Conservation (phyloP, 108 stramenopile species). For the Nitzschia inconspicua region DNA sequence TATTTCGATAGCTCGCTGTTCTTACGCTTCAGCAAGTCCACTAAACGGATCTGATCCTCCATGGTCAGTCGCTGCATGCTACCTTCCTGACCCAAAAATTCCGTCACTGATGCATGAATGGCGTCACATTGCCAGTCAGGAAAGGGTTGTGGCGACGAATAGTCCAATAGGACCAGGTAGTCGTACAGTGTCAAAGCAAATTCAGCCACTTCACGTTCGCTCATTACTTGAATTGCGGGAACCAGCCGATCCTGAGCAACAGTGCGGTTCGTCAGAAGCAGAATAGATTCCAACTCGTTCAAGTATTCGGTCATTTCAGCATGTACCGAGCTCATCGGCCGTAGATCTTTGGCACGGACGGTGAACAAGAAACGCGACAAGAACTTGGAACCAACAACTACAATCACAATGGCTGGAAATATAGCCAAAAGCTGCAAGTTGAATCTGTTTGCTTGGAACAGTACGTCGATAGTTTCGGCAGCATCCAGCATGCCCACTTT, state of each 20-base stretch:
- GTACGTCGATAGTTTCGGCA: constrained; percentile 68
- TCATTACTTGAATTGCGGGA: constrained; percentile 18
- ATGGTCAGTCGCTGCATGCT: neutral
- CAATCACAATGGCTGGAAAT: constrained; percentile 65
- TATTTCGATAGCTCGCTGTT: constrained; percentile 27
- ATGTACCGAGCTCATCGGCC: constrained; percentile 63
- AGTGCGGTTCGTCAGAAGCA: constrained; percentile 21
- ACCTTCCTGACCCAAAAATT: constrained; percentile 35
- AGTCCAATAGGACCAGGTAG: constrained; percentile 73
- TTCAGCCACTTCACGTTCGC: constrained; percentile 59
- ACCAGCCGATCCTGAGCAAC: neutral
- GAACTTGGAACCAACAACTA: constrained; percentile 53
- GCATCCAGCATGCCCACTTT: constrained; percentile 76
- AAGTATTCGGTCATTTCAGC: constrained; percentile 72
- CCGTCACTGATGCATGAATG: constrained; percentile 61
- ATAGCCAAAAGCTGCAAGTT: constrained; percentile 74
- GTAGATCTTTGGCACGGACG: constrained; percentile 60
- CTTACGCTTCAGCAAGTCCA: constrained; percentile 25
- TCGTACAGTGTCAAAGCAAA: constrained; percentile 60
- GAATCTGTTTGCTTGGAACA: constrained; percentile 67
- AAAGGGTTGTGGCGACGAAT: constrained; percentile 61
- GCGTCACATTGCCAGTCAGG: constrained; percentile 58
- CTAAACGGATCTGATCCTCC: constrained; percentile 21
- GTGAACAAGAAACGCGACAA: constrained; percentile 60
- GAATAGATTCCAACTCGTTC: constrained; percentile 55